These are phyloP conservation scores for Plasmodium berghei DNA, from an alignment of 169 alveolate species.

Conservation along the genomic window DNA sequence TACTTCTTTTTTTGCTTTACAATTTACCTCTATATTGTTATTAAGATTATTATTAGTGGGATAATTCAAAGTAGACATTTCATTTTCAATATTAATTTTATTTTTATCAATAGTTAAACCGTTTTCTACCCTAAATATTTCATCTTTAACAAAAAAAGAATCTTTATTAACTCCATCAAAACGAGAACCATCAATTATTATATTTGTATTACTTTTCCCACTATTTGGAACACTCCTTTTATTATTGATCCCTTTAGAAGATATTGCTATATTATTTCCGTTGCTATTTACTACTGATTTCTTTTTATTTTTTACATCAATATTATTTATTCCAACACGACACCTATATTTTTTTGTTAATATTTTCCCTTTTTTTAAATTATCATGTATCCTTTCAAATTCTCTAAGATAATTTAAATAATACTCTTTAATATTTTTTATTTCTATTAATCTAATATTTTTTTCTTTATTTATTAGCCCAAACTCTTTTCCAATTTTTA, in stretches of 20 bases:
- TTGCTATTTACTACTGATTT: constrained; percentile 3
- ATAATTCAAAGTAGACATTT: not conserved
- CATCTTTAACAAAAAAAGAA: not conserved
- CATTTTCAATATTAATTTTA: not conserved
- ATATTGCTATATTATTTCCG: not conserved
- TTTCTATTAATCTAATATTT: constrained; percentile 53
- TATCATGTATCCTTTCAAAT: constrained; percentile 74
- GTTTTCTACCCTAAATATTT: not conserved
- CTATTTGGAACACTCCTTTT: not conserved
- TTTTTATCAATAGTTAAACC: not conserved
- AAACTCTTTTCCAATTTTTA: constrained; percentile 71
- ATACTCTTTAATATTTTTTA: constrained; percentile 46
- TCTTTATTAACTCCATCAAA: not conserved
- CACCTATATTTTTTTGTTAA: constrained; percentile 33
- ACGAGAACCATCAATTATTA: not conserved
- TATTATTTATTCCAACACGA: not conserved
- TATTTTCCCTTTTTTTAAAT: constrained; percentile 59
- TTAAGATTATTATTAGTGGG: not conserved
- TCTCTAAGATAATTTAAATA: constrained; percentile 72
- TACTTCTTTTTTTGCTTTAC: not conserved
- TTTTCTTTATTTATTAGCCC: constrained; percentile 64
- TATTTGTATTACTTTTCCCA: not conserved
- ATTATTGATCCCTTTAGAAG: not conserved
- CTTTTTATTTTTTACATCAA: constrained; percentile 29
- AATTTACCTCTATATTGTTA: not conserved